Evolutionary conservation across 345 rosid genomes (phyloP).

Genomic region (Camelina sativa): DNA sequence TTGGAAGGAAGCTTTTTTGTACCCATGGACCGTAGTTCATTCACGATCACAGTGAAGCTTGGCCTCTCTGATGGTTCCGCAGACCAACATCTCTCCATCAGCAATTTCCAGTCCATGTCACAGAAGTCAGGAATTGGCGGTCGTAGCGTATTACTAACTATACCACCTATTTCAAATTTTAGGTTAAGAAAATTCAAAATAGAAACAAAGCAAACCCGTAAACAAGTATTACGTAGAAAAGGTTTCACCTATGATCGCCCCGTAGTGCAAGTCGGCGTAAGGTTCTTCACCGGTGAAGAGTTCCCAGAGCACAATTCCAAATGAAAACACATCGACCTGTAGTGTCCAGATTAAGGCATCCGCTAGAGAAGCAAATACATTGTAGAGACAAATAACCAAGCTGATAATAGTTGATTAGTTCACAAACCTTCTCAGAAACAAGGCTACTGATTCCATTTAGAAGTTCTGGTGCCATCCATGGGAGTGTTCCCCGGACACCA

Average conservation of each 20-base stretch:
- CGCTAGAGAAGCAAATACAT: not conserved
- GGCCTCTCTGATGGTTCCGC: slow-evolving; percentile 22
- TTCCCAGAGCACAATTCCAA: slow-evolving; percentile 17
- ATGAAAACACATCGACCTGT: slow-evolving; percentile 19
- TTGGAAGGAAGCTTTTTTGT: not conserved
- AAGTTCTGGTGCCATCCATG: slow-evolving; percentile 15
- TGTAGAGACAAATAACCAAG: not conserved
- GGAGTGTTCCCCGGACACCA: slow-evolving; percentile 17
- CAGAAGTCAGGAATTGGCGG: not conserved
- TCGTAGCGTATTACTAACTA: slow-evolving; percentile 2
- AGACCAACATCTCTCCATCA: slow-evolving; percentile 17
- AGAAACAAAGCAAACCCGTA: not conserved
- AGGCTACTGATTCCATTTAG: slow-evolving; percentile 11
- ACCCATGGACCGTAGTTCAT: slow-evolving; percentile 4
- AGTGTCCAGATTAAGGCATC: not conserved
- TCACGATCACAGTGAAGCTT: slow-evolving; percentile 8
- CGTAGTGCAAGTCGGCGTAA: slow-evolving; percentile 5
- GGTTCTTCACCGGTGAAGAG: slow-evolving; percentile 20
- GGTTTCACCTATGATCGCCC: slow-evolving; percentile 12
- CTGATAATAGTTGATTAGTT: not conserved
- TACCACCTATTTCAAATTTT: not conserved
- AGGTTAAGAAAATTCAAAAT: not conserved
- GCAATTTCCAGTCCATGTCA: slow-evolving; percentile 19
- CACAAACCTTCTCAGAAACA: slow-evolving; percentile 11
- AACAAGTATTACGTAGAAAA: not conserved